Evolutionary conservation across 495 filamentous ascomycete genomes (phyloP).

Genomic region (Annulohypoxylon stygium): DNA sequence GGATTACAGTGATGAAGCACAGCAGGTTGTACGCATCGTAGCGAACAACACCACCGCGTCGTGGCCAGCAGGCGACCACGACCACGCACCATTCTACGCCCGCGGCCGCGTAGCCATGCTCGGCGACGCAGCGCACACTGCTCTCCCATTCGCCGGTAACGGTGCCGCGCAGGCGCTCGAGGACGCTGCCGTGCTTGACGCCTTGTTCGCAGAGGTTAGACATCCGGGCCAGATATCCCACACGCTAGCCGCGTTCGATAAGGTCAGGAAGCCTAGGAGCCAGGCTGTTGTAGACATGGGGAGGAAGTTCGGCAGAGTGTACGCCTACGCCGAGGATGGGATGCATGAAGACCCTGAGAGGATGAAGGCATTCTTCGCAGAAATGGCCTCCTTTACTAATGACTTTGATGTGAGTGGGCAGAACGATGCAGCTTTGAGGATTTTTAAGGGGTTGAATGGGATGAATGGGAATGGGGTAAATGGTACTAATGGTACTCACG

Average conservation of each 20-base stretch:
- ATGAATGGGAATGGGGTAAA: slow-evolving; percentile 1
- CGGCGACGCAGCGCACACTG: slow-evolving; percentile 72
- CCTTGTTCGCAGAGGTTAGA: slow-evolving; percentile 48
- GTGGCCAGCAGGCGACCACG: slow-evolving; percentile 61
- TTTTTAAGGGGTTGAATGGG: slow-evolving; percentile 18
- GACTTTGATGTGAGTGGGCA: slow-evolving; percentile 51
- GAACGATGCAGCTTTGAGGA: slow-evolving; percentile 47
- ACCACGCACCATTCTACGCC: slow-evolving; percentile 64
- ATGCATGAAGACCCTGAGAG: slow-evolving; percentile 54
- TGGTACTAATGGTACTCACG: background rate
- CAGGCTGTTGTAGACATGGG: slow-evolving; percentile 52
- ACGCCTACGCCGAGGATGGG: slow-evolving; percentile 51
- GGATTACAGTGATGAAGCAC: slow-evolving; percentile 53
- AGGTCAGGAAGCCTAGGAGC: slow-evolving; percentile 48
- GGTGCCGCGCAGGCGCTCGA: slow-evolving; percentile 73
- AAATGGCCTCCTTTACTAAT: slow-evolving; percentile 52
- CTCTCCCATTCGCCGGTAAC: slow-evolving; percentile 68
- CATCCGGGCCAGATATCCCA: slow-evolving; percentile 25
- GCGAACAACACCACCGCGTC: slow-evolving; percentile 52
- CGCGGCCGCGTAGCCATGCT: slow-evolving; percentile 63
- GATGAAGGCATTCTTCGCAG: slow-evolving; percentile 48
- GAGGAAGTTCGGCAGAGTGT: slow-evolving; percentile 52
- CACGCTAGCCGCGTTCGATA: slow-evolving; percentile 51
- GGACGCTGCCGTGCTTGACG: slow-evolving; percentile 64
- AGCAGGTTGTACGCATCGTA: slow-evolving; percentile 52